Percentiles rank a stretch among this genome's conserved stretches.
Evolutionary conservation across 176 grass and related monocot genomes (phyloP).

Genomic region (Rhynchospora pubera): DNA sequence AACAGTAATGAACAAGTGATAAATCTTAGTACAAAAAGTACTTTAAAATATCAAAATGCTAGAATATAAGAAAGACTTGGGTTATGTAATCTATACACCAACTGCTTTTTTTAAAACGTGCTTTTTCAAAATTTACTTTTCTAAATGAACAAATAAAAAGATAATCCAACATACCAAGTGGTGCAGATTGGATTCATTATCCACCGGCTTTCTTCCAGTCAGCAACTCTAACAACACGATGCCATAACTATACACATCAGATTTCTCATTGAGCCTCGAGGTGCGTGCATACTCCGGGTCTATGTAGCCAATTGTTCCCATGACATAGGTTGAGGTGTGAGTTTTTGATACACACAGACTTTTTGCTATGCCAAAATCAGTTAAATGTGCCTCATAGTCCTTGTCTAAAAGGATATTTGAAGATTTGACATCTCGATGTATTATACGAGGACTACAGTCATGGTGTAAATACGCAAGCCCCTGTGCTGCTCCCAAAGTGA

Average conservation of each 20-base stretch:
- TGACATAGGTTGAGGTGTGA: slow-evolving; percentile 83
- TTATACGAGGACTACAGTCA: slow-evolving; percentile 75
- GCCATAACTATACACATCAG: slow-evolving; percentile 86
- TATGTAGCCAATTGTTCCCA: slow-evolving; percentile 96
- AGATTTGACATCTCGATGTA: slow-evolving; percentile 85
- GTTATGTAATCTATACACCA: not conserved
- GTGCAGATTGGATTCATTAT: slow-evolving; percentile 89
- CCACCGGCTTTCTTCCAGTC: slow-evolving; percentile 78
- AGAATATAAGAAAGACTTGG: slow-evolving; percentile 12
- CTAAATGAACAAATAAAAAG: slow-evolving; percentile 20
- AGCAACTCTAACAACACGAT: slow-evolving; percentile 75
- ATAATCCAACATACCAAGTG: slow-evolving; percentile 60
- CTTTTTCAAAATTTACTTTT: not conserved
- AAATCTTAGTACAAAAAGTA: not conserved
- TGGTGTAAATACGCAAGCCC: slow-evolving; percentile 90
- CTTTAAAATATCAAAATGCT: slow-evolving; percentile 14
- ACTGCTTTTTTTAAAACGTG: not conserved
- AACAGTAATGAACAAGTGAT: slow-evolving; percentile 16
- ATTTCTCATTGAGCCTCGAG: slow-evolving; percentile 82
- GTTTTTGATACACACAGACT: slow-evolving; percentile 79
- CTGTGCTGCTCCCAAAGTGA: slow-evolving; percentile 76
- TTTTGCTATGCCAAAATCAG: slow-evolving; percentile 91
- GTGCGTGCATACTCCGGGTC: slow-evolving; percentile 89
- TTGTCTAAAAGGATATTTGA: slow-evolving; percentile 89
- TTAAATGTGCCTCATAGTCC: slow-evolving; percentile 66